phyloP scores from a whole-genome alignment of 2,329 filamentous ascomycete genomes.

The Pseudofabraea citricarpa region DNA sequence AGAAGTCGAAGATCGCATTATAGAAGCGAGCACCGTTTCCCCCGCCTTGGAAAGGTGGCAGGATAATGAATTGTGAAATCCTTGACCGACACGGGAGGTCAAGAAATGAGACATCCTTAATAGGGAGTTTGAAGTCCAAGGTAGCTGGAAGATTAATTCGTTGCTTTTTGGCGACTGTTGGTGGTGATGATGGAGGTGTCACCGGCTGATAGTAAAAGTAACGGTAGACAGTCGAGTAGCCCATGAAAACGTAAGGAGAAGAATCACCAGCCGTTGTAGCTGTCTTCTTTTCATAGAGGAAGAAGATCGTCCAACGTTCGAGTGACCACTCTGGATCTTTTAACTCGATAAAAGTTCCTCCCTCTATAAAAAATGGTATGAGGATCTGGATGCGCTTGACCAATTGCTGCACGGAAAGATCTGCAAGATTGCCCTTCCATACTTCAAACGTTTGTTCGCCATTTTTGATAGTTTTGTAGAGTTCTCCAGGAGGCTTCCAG shows the following conservation, averaged over 20 bases:
- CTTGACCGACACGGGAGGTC: conserved; percentile 72
- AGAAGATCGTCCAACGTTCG: conserved; percentile 87
- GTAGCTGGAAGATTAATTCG: conserved; percentile 24
- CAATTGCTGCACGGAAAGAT: conserved; percentile 64
- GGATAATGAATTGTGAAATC: conserved; percentile 88
- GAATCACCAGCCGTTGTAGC: conserved; percentile 34
- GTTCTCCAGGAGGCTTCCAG: conserved; percentile 71
- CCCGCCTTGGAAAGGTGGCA: conserved; percentile 79
- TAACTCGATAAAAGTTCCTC: conserved; percentile 69
- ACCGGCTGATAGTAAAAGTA: conserved; percentile 63
- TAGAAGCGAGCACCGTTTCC: conserved; percentile 81
- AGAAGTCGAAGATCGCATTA: conserved; percentile 67
- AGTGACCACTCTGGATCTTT: conserved; percentile 68
- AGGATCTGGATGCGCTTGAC: conserved; percentile 80
- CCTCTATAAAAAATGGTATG: conserved; percentile 86
- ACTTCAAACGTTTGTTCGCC: conserved; percentile 70
- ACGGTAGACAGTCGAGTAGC: conserved; percentile 86
- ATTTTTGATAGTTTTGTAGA: conserved; percentile 58
- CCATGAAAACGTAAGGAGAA: conserved; percentile 73
- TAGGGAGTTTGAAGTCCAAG: conserved; percentile 35
- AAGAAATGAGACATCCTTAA: conserved; percentile 36
- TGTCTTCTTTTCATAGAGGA: conserved; percentile 67
- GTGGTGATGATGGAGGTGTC: conserved; percentile 37
- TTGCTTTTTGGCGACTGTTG: conserved; percentile 17
- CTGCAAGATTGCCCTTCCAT: conserved; percentile 72